Evolutionary conservation across 371 early-diverging fungal genomes (phyloP).

Genomic region (Choanephora cucurbitarum): DNA sequence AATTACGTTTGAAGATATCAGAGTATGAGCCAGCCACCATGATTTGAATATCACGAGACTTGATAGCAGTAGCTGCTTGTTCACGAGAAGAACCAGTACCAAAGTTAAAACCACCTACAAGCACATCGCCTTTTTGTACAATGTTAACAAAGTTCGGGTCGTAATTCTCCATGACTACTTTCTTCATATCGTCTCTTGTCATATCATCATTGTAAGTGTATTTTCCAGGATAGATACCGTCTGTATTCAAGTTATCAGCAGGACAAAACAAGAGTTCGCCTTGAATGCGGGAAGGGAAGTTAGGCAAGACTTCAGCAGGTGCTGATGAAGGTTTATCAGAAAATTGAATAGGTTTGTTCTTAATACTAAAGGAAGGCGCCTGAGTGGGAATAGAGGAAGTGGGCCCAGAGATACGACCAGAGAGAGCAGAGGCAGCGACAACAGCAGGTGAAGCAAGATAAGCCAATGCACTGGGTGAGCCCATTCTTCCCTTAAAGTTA

Average conservation of each 20-base stretch:
- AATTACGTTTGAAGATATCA: constrained; percentile 96
- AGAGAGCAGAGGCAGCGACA: constrained; percentile 87
- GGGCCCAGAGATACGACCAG: constrained; percentile 80
- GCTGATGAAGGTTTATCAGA: constrained; percentile 13
- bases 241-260: constrained; percentile 94
- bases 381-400: constrained; percentile 26
- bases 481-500: constrained; percentile 98
- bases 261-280: constrained; percentile 87
- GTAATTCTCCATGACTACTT: constrained; percentile 97
- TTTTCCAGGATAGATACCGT: constrained; percentile 95
- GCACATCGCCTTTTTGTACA: constrained; percentile 72
- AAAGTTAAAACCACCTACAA: constrained; percentile 93
- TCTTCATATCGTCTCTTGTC: constrained; percentile 82
- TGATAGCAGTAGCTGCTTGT: constrained; percentile 94
- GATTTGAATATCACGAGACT: constrained; percentile 81
- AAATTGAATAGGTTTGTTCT: constrained; percentile 27
- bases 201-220: constrained; percentile 89
- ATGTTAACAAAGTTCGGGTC: constrained; percentile 80
- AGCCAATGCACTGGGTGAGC: constrained; percentile 84
- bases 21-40: constrained; percentile 90
- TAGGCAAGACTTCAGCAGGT: constrained; percentile 53
- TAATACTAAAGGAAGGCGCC: constrained; percentile 18
- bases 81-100: constrained; percentile 96
- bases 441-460: constrained; percentile 94
- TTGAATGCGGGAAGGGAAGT: constrained; percentile 71